phyloP scores from a whole-genome alignment of 345 rosid genomes.

The Syzygium aqueum region DNA sequence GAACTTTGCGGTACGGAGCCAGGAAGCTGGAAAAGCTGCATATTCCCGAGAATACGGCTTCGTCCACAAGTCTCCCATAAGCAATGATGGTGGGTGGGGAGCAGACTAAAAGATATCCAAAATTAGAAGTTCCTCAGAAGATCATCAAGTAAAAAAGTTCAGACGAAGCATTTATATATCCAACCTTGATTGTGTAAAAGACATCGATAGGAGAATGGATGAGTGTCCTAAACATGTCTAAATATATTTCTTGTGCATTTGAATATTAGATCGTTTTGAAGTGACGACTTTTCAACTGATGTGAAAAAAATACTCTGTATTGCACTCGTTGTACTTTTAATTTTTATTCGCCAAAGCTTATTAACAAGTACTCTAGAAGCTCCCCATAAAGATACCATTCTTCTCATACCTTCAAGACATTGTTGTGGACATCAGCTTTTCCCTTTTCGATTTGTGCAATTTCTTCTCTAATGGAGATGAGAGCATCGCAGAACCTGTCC shows the following conservation, averaged over 20 bases:
- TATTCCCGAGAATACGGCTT: slow-evolving; percentile 88
- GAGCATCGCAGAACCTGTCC: slow-evolving; percentile 93
- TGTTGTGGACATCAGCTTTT: slow-evolving; percentile 86
- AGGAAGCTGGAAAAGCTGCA: slow-evolving; percentile 95
- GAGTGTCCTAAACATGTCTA: not conserved
- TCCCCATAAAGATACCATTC: not conserved
- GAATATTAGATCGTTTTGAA: not conserved
- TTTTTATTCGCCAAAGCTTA: not conserved
- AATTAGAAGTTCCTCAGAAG: not conserved
- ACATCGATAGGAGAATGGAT: not conserved
- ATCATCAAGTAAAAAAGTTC: not conserved
- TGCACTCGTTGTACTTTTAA: not conserved
- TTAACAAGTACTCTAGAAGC: not conserved
- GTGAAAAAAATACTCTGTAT: not conserved
- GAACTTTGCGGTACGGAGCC: slow-evolving; percentile 88
- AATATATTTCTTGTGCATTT: not conserved
- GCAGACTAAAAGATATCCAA: slow-evolving; percentile 55
- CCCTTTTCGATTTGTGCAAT: slow-evolving; percentile 89
- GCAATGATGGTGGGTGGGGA: slow-evolving; percentile 98
- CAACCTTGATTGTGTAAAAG: not conserved
- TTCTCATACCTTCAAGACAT: slow-evolving; percentile 72
- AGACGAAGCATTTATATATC: not conserved
- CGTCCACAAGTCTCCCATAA: slow-evolving; percentile 93
- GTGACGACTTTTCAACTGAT: not conserved
- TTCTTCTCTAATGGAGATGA: slow-evolving; percentile 94